These are phyloP conservation scores for Vitis rotundifolia DNA, from an alignment of 164 flowering plant genomes.

Conservation along the genomic window DNA sequence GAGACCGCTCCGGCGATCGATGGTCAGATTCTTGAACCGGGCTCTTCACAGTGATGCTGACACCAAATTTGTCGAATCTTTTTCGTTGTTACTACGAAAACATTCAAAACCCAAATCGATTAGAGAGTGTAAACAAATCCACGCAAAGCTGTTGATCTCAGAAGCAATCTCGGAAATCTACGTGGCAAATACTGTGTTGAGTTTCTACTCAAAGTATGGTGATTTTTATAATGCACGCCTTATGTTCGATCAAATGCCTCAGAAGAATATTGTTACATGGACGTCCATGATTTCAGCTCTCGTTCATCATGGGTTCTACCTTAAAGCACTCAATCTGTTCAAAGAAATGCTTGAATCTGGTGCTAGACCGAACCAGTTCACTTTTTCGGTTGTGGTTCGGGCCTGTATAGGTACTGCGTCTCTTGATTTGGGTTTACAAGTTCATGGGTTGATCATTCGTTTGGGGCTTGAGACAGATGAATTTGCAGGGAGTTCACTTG, in stretches of 20 bases:
- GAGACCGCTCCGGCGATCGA: conserved; percentile 3
- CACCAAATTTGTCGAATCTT: background rate
- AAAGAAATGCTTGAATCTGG: conserved; percentile 20
- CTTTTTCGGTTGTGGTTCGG: conserved; percentile 14
- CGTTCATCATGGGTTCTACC: conserved; percentile 11
- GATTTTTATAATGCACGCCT: conserved; percentile 20
- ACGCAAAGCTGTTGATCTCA: conserved; percentile 15
- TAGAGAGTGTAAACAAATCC: conserved; percentile 22
- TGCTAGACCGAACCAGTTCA: conserved; percentile 20
- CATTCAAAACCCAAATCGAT: conserved; percentile 20
- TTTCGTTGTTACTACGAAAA: conserved; percentile 12
- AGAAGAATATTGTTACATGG: conserved; percentile 27
- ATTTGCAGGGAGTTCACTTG: conserved; percentile 23
- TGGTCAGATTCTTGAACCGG: conserved; percentile 6
- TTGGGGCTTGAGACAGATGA: conserved; percentile 25
- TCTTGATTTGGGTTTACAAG: conserved; percentile 20
- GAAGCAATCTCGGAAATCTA: conserved; percentile 10
- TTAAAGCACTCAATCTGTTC: conserved; percentile 17
- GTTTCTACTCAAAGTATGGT: conserved; percentile 15
- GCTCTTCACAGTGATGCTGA: background rate
- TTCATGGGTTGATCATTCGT: conserved; percentile 16
- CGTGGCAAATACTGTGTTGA: conserved; percentile 16
- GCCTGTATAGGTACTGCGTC: conserved; percentile 10
- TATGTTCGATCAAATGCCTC: conserved; percentile 18
- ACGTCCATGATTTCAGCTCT: conserved; percentile 26